Evolutionary conservation across 176 grass and related monocot genomes (phyloP).

Genomic region (Lolium multiflorum): DNA sequence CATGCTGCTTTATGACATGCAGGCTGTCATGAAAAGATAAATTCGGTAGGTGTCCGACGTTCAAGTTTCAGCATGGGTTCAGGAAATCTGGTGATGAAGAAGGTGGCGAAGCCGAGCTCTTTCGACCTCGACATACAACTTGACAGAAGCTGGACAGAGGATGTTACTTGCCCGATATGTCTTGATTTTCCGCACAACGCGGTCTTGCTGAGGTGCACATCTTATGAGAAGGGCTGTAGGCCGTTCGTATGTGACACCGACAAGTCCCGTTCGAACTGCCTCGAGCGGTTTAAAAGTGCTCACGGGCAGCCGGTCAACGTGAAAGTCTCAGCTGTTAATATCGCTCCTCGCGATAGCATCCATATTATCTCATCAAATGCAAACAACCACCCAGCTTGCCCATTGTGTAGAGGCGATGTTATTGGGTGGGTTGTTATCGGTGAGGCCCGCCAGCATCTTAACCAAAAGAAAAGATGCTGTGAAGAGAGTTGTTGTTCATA

Average conservation of each 20-base stretch:
- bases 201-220: conserved; percentile 76
- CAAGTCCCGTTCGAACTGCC: conserved; percentile 87
- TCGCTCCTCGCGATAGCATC: conserved; percentile 65
- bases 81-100: conserved; percentile 53
- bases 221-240: conserved; percentile 88
- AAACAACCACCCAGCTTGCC: conserved; percentile 68
- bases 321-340: conserved; percentile 59
- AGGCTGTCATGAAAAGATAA: conserved; percentile 44
- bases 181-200: conserved; percentile 84
- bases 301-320: conserved; percentile 62
- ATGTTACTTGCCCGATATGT: conserved; percentile 90
- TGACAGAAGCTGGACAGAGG: conserved; percentile 66
- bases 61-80: conserved; percentile 51
- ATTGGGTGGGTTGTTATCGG: conserved; percentile 84
- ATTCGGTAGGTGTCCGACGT: not conserved
- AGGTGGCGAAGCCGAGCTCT: conserved; percentile 40
- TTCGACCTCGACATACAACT: conserved; percentile 57
- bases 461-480: conserved; percentile 85
- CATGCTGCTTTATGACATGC: conserved; percentile 33
- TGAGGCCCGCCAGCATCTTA: conserved; percentile 75
- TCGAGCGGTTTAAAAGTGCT: conserved; percentile 82
- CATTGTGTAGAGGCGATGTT: conserved; percentile 88
- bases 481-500: conserved; percentile 81
- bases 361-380: conserved; percentile 71
- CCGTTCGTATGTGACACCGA: conserved; percentile 92